A percentile compares a stretch with the other conserved stretches of the same genome.
Evolutionary conservation across 257 asterid species (phyloP).

Genomic region (Craterostigma plantagineum): DNA sequence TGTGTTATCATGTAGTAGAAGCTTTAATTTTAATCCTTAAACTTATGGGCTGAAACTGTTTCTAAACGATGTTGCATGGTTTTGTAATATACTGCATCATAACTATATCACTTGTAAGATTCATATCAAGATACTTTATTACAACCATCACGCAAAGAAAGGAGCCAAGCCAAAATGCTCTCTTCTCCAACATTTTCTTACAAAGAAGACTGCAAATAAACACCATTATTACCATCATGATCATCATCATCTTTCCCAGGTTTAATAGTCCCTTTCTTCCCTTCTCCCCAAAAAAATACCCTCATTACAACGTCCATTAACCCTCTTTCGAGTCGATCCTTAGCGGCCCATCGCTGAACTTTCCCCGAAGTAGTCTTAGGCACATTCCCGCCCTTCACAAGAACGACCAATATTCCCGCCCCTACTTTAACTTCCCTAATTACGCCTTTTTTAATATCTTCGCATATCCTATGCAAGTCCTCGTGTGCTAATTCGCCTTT

Average conservation of each 20-base stretch:
- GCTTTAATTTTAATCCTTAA: too few species aligned
- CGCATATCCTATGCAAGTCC: slow-evolving; percentile 18
- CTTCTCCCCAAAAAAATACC: slow-evolving; percentile 15
- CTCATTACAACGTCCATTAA: slow-evolving; percentile 25
- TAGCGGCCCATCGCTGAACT: slow-evolving; percentile 53
- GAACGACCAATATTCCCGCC: slow-evolving; percentile 35
- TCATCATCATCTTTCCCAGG: too few species aligned
- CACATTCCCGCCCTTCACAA: slow-evolving; percentile 36
- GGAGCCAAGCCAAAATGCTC: too few species aligned
- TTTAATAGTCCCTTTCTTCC: slow-evolving; percentile 6
- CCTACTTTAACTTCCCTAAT: slow-evolving; percentile 19
- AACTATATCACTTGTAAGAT: too few species aligned
- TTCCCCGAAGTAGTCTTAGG: slow-evolving; percentile 86
- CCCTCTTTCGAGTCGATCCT: slow-evolving; percentile 17
- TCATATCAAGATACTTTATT: too few species aligned
- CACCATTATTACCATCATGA: slow-evolving; percentile 3
- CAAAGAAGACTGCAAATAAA: neutral
- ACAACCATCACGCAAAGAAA: too few species aligned
- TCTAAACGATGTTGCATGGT: too few species aligned
- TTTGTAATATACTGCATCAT: too few species aligned
- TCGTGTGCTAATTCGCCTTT: slow-evolving; percentile 10
- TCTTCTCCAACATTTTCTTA: neutral
- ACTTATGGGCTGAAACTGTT: too few species aligned
- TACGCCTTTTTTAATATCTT: slow-evolving; percentile 20
- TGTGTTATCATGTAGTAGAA: too few species aligned